Evolutionary conservation across 2,329 filamentous ascomycete genomes (phyloP), one percentile per base, ranked within the genome.

Genomic region (Herpotrichia juniperi): DNA sequence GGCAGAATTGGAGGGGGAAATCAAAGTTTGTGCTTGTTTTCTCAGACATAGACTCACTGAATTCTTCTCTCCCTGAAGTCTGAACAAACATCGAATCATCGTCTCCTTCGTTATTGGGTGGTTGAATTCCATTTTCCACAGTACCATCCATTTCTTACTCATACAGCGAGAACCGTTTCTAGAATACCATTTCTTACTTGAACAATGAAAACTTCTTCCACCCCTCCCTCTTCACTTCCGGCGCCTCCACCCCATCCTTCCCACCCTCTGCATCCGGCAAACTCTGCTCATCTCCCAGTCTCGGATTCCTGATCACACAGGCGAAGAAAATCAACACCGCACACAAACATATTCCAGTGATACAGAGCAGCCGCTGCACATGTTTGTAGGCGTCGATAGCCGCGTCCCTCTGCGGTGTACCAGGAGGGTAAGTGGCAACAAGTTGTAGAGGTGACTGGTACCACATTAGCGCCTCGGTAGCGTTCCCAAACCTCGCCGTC

Each of bases 271-370:
- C 76, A 53, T 76, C 66, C 3, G 71, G 68, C 51, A 79, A 64
- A 57, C 72, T 79, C 63, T 82, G 79, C 50, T 77, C 73, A 42
- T 77, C 72, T 3, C 73, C 74, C 48, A 82, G 64, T 40, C 64
- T 71, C 3, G 79, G 79, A 53, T 82, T 78, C 16, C 79, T 68
- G 46, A 81, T 71, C 24, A 74, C 70, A 28, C 77, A 61, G 2
- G 79, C 66, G 55, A 82, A 82, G 0, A 58, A 64, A 49, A 82
- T 76, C 26, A 82, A 59, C 3, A 79, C 69, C 10, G 78, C 68
- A 8, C 75, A 78, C 8, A 82, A 59, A 52, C 78, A 80, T 25
- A 82, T 78, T 12, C 79, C 80, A 1, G 78, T 76, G 48, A 82
- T 81, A 53, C 78, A 81, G 7, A 83, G 68, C 28, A 81, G 54